Conservation (phyloP, 2,329 filamentous ascomycete species). For the Colletotrichum sojae region DNA sequence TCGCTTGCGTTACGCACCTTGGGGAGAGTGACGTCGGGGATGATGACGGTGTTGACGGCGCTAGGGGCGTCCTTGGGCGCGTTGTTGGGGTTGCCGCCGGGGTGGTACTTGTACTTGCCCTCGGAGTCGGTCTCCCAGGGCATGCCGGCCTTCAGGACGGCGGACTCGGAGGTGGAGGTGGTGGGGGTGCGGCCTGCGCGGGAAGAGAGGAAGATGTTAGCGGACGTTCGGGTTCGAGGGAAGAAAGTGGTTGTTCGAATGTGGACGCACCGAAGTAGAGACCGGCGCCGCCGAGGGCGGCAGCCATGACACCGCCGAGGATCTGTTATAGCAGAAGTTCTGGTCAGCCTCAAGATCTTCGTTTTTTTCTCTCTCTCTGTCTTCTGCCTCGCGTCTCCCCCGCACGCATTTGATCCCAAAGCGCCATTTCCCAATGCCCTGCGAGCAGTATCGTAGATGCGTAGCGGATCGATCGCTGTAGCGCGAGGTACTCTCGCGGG, state of each 20-base stretch:
- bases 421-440: background rate
- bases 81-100: conserved; percentile 83
- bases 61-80: conserved; percentile 91
- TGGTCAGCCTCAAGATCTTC: conserved; percentile 24
- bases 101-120: conserved; percentile 85
- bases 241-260: conserved; percentile 41
- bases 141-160: conserved; percentile 85
- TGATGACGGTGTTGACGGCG: conserved; percentile 93
- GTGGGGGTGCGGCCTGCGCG: conserved; percentile 85
- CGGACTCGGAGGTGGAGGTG: conserved; percentile 83
- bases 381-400: background rate
- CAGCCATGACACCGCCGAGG: conserved; percentile 91
- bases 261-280: conserved; percentile 82
- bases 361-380: background rate
- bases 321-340: conserved; percentile 69
- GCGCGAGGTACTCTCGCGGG: background rate
- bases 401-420: conserved; percentile 11
- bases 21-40: conserved; percentile 93
- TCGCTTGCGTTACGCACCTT: conserved; percentile 70
- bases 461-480: too few species aligned
- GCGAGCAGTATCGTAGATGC: too few species aligned
- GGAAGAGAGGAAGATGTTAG: background rate
- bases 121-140: conserved; percentile 82
- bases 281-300: conserved; percentile 88
- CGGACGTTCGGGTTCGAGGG: background rate